A percentile compares a stretch with the other conserved stretches of the same genome.
Conservation (phyloP, 306 rosid species). For the Cucurbita argyrosperma region DNA sequence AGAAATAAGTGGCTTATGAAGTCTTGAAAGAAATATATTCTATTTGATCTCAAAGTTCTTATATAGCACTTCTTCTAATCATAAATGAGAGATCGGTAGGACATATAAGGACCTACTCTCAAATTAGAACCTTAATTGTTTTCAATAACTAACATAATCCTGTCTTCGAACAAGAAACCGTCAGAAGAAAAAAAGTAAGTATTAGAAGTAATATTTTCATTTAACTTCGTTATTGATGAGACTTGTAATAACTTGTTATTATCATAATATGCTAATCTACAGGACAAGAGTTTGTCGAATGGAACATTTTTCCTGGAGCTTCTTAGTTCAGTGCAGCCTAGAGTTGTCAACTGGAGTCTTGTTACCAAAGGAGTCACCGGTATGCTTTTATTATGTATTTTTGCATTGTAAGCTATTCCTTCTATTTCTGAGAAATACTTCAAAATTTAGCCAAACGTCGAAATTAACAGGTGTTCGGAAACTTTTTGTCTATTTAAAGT, state of each 20-base stretch:
- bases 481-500: too few relatives aligned
- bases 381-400: conserved; percentile 15
- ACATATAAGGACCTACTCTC: not conserved
- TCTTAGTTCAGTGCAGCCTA: conserved; percentile 78
- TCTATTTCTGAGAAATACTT: too few relatives aligned
- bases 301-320: conserved; percentile 92
- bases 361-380: conserved; percentile 82
- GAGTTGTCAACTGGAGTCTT: conserved; percentile 88
- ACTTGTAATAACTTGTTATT: not conserved
- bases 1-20: too few relatives aligned
- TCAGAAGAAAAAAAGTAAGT: not conserved
- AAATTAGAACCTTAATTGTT: not conserved
- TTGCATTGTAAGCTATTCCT: not conserved
- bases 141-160: not conserved
- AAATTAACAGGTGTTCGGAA: too few relatives aligned
- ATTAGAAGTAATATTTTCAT: not conserved
- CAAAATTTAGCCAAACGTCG: too few relatives aligned
- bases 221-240: not conserved
- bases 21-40: too few relatives aligned
- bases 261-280: conserved; percentile 16
- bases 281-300: conserved; percentile 77
- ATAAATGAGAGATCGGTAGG: too few relatives aligned
- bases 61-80: too few relatives aligned
- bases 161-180: not conserved
- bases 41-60: too few relatives aligned